phyloP scores from a whole-genome alignment of 305 asterid genomes.

The Fraxinus floribunda region DNA sequence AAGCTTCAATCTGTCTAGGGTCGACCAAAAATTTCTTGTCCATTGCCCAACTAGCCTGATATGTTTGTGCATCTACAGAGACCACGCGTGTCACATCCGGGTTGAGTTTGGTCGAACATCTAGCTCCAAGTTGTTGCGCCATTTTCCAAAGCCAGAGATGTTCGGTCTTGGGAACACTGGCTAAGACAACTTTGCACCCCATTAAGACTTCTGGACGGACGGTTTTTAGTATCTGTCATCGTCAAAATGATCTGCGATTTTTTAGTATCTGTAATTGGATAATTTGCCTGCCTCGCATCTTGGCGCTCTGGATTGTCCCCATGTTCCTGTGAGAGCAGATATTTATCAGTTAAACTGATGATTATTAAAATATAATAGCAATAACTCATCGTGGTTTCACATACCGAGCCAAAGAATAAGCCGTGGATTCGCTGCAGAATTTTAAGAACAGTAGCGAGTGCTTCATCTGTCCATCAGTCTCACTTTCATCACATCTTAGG shows the following conservation, averaged over 20 bases:
- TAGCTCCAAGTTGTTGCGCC: background rate
- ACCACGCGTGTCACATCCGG: constrained; percentile 59
- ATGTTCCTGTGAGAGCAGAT: constrained; percentile 35
- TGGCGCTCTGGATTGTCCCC: constrained; percentile 42
- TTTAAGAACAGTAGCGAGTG: constrained; percentile 33
- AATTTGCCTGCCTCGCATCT: constrained; percentile 67
- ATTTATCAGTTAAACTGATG: background rate
- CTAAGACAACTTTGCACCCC: background rate
- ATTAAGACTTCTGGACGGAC: background rate
- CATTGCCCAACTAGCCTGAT: constrained; percentile 55
- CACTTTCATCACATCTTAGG: constrained; percentile 36
- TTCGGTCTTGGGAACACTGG: background rate
- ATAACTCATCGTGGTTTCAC: background rate
- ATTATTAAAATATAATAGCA: background rate
- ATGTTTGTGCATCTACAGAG: constrained; percentile 54
- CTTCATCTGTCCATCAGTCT: constrained; percentile 27
- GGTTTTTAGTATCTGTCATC: background rate
- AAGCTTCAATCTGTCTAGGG: constrained; percentile 70
- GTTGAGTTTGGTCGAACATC: constrained; percentile 32
- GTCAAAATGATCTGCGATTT: background rate
- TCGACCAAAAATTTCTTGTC: constrained; percentile 49
- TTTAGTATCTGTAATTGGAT: background rate
- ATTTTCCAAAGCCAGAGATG: background rate
- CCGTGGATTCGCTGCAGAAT: constrained; percentile 15
- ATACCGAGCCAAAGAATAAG: constrained; percentile 21